Conservation (phyloP, 768 basidiomycete species). For the Rhodotorula sphaerocarpa region DNA sequence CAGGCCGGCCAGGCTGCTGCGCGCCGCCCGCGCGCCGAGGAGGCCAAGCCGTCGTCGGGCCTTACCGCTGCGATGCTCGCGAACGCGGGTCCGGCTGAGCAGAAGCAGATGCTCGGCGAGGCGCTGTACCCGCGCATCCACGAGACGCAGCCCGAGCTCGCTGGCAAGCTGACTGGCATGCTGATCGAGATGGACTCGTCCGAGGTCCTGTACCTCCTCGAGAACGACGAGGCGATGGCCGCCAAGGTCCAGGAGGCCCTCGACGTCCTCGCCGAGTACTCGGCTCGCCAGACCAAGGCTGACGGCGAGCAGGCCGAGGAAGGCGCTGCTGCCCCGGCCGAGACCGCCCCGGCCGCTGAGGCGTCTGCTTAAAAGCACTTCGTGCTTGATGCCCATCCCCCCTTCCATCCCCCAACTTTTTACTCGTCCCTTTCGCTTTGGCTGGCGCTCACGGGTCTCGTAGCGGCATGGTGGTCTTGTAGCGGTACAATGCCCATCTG, state of each 20-base stretch:
- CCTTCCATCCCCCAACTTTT: conserved; percentile 4
- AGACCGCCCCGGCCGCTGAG: background rate
- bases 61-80: conserved; percentile 60
- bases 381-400: background rate
- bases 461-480: background rate
- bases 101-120: conserved; percentile 99
- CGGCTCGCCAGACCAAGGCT: conserved; percentile 5
- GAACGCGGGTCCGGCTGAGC: conserved; percentile 62
- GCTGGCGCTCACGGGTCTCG: background rate
- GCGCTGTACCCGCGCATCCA: conserved; percentile 43
- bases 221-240: conserved; percentile 69
- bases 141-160: conserved; percentile 79
- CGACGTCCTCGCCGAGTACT: conserved; percentile 34
- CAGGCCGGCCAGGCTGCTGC: conserved; percentile 39
- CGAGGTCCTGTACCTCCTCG: conserved; percentile 82
- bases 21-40: conserved; percentile 38
- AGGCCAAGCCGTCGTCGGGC: conserved; percentile 37
- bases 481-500: background rate
- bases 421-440: background rate
- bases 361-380: conserved; percentile 21
- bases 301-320: background rate
- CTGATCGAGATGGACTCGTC: conserved; percentile 77
- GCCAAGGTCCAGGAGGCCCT: conserved; percentile 53
- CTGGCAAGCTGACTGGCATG: conserved; percentile 84
- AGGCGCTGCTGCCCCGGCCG: no score